phyloP scores from a whole-genome alignment of 2,329 filamentous ascomycete species.

The Sarocladiaceae sp. region DNA sequence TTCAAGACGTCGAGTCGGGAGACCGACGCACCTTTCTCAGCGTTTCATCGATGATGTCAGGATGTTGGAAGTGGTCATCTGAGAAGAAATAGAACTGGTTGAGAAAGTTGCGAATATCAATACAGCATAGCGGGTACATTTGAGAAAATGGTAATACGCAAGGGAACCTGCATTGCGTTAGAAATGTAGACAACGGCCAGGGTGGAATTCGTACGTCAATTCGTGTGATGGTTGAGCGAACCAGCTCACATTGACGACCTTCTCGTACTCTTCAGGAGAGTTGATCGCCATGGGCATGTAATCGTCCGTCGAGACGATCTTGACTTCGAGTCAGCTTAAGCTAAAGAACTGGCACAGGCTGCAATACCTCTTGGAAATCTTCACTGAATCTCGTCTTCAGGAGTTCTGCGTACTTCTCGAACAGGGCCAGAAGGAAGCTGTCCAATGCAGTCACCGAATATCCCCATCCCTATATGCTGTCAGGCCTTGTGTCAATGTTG shows the following conservation, averaged over 20 bases:
- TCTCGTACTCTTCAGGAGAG: slow-evolving; percentile 84
- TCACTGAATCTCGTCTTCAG: slow-evolving; percentile 88
- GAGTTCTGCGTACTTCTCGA: slow-evolving; percentile 88
- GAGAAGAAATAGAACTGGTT: slow-evolving; percentile 99
- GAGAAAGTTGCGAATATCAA: slow-evolving; percentile 94
- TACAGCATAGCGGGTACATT: slow-evolving; percentile 98
- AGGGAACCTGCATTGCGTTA: slow-evolving; percentile 58
- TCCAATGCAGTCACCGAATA: slow-evolving; percentile 81
- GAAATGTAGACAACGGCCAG: not conserved
- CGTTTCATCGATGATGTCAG: slow-evolving; percentile 84
- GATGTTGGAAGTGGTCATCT: slow-evolving; percentile 90
- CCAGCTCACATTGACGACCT: slow-evolving; percentile 94
- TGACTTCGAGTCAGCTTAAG: no score
- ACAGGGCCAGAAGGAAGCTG: slow-evolving; percentile 77
- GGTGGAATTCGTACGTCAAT: slow-evolving; percentile 52
- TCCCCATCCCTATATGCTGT: slow-evolving; percentile 73
- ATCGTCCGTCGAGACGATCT: slow-evolving; percentile 83
- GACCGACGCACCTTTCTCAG: slow-evolving; percentile 66
- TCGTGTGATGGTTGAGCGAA: slow-evolving; percentile 73
- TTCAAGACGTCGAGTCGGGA: no score
- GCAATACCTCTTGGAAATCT: slow-evolving; percentile 90
- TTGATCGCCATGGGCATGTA: slow-evolving; percentile 99
- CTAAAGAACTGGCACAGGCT: no score
- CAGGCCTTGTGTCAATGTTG: slow-evolving; percentile 63
- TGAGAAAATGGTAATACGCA: slow-evolving; percentile 96